phyloP scores from a whole-genome alignment of 1,284 basidiomycete species.

The Sporisorium sorghi region DNA sequence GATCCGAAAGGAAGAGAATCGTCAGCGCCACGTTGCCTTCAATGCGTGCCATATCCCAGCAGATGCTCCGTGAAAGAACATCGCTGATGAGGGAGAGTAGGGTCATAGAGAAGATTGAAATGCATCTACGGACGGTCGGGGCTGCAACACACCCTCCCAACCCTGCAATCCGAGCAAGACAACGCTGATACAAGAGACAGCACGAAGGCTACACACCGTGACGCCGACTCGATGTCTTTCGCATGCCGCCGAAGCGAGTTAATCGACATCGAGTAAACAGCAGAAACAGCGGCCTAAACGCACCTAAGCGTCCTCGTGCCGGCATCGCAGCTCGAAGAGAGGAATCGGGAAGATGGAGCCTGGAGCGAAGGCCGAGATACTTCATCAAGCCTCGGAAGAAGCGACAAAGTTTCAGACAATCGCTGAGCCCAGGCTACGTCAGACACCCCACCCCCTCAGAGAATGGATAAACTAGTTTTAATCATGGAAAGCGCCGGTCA shows the following conservation, averaged over 20 bases:
- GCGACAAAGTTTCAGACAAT: not conserved
- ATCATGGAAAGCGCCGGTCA: constrained; percentile 32
- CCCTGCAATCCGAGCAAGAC: constrained; percentile 15
- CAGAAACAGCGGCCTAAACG: constrained; percentile 45
- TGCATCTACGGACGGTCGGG: constrained; percentile 53
- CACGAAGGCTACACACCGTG: constrained; percentile 49
- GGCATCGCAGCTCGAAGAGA: constrained; percentile 18
- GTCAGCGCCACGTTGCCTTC: constrained; percentile 8
- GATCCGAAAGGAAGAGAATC: not conserved
- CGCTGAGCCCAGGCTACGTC: constrained; percentile 34
- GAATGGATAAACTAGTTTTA: constrained; percentile 62
- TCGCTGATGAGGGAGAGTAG: constrained; percentile 20
- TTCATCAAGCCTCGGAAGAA: constrained; percentile 9
- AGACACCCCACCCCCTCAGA: constrained; percentile 55
- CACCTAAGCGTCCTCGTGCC: constrained; percentile 26
- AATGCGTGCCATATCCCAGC: not conserved
- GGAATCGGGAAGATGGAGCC: constrained; percentile 27
- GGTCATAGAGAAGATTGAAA: constrained; percentile 57
- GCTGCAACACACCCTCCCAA: constrained; percentile 35
- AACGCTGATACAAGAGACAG: constrained; percentile 16
- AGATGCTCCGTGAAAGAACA: not conserved
- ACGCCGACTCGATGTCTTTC: constrained; percentile 34
- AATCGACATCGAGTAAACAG: constrained; percentile 33
- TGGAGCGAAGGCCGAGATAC: constrained; percentile 18
- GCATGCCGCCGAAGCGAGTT: constrained; percentile 54